These are phyloP conservation scores for Xylaria arbuscula DNA, from an alignment of 2,329 filamentous ascomycete genomes.

Conservation along the genomic window DNA sequence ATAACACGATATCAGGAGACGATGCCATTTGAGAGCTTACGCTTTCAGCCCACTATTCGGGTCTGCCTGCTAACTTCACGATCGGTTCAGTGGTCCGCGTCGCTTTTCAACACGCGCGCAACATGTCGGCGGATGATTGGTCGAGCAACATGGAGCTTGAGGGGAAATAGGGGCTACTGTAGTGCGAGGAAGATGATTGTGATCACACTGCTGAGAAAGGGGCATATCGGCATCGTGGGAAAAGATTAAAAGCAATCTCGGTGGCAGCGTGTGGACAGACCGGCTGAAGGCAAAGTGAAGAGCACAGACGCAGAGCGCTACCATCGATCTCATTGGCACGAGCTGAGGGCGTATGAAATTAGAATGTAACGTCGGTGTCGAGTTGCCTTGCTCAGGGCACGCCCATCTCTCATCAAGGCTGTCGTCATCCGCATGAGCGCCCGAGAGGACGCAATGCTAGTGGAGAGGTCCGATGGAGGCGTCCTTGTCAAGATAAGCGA, in stretches of 20 bases:
- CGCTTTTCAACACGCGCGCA: slow-evolving; percentile 44
- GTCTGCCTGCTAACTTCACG: slow-evolving; percentile 34
- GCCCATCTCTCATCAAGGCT: slow-evolving; percentile 22
- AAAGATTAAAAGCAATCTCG: slow-evolving; percentile 19
- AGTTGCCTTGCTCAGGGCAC: slow-evolving; percentile 24
- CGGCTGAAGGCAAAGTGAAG: slow-evolving; percentile 27
- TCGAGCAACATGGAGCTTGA: slow-evolving; percentile 39
- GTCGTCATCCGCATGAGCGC: slow-evolving; percentile 25
- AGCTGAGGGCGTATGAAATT: slow-evolving; percentile 18
- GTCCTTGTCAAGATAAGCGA: slow-evolving; percentile 25
- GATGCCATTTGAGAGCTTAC: background rate
- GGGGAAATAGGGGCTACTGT: slow-evolving; percentile 27
- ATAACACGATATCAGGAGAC: slow-evolving; percentile 22
- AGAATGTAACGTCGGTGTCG: slow-evolving; percentile 38
- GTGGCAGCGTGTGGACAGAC: slow-evolving; percentile 28
- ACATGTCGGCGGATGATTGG: slow-evolving; percentile 47
- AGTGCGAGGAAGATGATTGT: slow-evolving; percentile 17
- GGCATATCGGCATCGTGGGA: slow-evolving; percentile 22
- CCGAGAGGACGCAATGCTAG: background rate
- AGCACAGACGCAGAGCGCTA: slow-evolving; percentile 6
- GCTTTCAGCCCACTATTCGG: slow-evolving; percentile 10
- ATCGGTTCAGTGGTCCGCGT: slow-evolving; percentile 45
- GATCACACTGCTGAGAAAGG: slow-evolving; percentile 7
- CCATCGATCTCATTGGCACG: slow-evolving; percentile 30
- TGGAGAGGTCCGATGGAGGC: slow-evolving; percentile 23